phyloP scores from a whole-genome alignment of 208 protist species.

The Trypanosoma caninum region DNA sequence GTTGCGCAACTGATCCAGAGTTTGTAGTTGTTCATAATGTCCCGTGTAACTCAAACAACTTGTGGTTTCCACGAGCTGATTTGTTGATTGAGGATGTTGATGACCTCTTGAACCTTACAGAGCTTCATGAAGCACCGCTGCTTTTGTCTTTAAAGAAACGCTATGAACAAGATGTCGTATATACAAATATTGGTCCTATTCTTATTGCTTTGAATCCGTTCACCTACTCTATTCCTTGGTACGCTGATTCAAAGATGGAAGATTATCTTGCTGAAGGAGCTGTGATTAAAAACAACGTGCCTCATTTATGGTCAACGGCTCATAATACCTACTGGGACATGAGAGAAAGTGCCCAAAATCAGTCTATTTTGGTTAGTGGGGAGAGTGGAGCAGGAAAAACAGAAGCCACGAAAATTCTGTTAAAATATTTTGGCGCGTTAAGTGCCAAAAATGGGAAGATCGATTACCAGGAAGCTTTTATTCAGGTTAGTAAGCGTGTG shows the following conservation, averaged over 20 bases:
- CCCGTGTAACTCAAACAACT: conserved; percentile 4
- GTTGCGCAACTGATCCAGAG: conserved; percentile 19
- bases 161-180: conserved; percentile 33
- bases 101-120: conserved; percentile 37
- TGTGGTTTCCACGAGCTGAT: conserved; percentile 24
- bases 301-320: conserved; percentile 40
- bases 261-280: conserved; percentile 30
- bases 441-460: conserved; percentile 18
- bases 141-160: conserved; percentile 29
- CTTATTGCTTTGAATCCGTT: conserved; percentile 50
- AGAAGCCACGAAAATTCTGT: conserved; percentile 31
- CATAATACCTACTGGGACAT: conserved; percentile 44
- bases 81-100: conserved; percentile 30
- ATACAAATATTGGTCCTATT: conserved; percentile 48
- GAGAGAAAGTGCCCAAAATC: conserved; percentile 25
- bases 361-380: conserved; percentile 39
- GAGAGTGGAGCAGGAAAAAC: conserved; percentile 51
- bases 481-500: conserved; percentile 29
- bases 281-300: conserved; percentile 33
- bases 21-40: conserved; percentile 18
- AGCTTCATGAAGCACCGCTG: conserved; percentile 39
- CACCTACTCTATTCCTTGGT: conserved; percentile 44
- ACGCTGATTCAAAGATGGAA: conserved; percentile 31
- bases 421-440: conserved; percentile 32
- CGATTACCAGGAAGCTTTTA: conserved; percentile 18